A percentile compares a stretch with the other conserved stretches of the same genome.
Conservation (phyloP, 768 basidiomycete genomes). For the Pisolithus tinctorius region DNA sequence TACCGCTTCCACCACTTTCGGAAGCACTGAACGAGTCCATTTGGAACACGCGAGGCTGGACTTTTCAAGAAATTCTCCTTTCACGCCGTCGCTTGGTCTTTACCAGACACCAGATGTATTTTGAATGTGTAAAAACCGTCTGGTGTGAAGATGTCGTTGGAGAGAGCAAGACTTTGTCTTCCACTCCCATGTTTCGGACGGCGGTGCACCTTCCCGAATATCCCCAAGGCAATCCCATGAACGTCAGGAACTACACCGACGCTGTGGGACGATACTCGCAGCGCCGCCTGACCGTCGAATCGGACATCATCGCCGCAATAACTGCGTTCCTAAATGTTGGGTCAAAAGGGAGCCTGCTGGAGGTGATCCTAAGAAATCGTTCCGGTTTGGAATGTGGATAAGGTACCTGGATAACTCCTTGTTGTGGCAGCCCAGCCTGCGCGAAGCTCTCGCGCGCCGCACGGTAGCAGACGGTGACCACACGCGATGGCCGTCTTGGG, state of each 20-base stretch:
- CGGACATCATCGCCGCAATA: slow-evolving; percentile 9
- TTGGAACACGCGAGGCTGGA: slow-evolving; percentile 13
- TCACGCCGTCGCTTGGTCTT: slow-evolving; percentile 15
- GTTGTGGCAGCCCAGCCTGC: slow-evolving; percentile 17
- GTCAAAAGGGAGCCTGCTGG: neutral
- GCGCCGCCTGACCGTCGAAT: slow-evolving; percentile 9
- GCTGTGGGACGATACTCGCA: slow-evolving; percentile 9
- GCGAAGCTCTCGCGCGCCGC: slow-evolving; percentile 6
- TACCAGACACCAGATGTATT: slow-evolving; percentile 15
- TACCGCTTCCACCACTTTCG: neutral
- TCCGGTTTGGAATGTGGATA: slow-evolving; percentile 7
- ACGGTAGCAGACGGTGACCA: neutral
- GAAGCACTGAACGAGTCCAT: neutral
- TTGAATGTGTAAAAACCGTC: slow-evolving; percentile 6
- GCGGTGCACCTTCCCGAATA: neutral
- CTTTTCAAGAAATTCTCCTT: slow-evolving; percentile 13
- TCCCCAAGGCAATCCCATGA: neutral
- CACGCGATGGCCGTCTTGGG: slow-evolving; percentile 15
- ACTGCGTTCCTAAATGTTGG: slow-evolving; percentile 2
- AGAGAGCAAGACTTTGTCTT: neutral
- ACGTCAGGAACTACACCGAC: neutral
- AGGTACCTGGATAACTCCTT: slow-evolving; percentile 9
- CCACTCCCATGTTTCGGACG: neutral
- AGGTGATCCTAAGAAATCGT: neutral
- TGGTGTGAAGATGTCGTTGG: neutral